Evolutionary conservation across 345 rosid species (phyloP).

Genomic region (Mangifera indica): DNA sequence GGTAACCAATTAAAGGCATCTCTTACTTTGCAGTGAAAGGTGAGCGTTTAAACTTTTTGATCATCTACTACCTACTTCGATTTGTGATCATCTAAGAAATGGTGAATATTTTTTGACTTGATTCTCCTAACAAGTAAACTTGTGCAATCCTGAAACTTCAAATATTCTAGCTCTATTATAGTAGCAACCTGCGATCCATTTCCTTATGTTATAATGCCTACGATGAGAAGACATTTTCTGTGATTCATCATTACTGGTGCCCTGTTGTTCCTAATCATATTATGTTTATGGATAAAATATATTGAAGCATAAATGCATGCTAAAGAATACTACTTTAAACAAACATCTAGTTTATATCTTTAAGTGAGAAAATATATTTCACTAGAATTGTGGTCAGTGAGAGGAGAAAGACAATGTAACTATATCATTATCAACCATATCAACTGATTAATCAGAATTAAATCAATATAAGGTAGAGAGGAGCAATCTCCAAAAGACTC

Average conservation of each 20-base stretch:
- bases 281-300: not conserved
- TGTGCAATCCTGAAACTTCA: not conserved
- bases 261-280: not conserved
- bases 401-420: not conserved
- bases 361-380: not conserved
- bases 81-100: not conserved
- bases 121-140: not conserved
- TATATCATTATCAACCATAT: not conserved
- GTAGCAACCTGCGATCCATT: not conserved
- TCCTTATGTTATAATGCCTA: not conserved
- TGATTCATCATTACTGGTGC: not conserved
- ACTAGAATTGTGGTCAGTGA: not conserved
- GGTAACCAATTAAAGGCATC: not conserved
- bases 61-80: not conserved
- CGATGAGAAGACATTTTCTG: conserved; percentile 1
- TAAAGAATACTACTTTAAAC: not conserved
- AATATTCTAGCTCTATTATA: not conserved
- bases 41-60: not conserved
- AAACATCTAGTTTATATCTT: not conserved
- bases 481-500: not conserved
- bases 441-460: not conserved
- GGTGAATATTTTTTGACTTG: not conserved
- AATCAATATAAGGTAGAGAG: not conserved
- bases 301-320: not conserved
- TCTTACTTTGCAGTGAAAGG: not conserved